Evolutionary conservation across 768 basidiomycete species (phyloP).

Genomic region (Lentinus brumalis): DNA sequence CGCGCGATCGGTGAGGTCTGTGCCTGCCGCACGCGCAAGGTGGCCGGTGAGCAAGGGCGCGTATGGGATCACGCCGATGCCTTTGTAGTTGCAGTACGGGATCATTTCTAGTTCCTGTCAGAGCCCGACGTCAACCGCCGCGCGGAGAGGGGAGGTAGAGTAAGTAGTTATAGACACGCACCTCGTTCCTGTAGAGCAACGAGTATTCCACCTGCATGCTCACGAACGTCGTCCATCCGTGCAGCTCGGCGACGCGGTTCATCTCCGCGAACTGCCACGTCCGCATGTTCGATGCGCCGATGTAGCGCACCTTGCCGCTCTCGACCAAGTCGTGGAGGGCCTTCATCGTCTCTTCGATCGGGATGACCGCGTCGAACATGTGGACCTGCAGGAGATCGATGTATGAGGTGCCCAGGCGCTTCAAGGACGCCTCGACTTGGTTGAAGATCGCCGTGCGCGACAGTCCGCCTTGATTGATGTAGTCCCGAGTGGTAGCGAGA

Average conservation of each 20-base stretch:
- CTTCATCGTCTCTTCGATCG: slow-evolving; percentile 50
- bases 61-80: slow-evolving; percentile 58
- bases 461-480: slow-evolving; percentile 50
- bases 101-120: slow-evolving; percentile 47
- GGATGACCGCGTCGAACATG: slow-evolving; percentile 38
- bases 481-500: slow-evolving; percentile 27
- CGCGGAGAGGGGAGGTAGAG: not conserved
- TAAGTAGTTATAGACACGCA: slow-evolving; percentile 4
- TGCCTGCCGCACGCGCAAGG: slow-evolving; percentile 40
- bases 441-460: slow-evolving; percentile 43
- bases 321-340: slow-evolving; percentile 52
- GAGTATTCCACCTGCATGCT: slow-evolving; percentile 59
- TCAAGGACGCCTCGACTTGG: slow-evolving; percentile 37
- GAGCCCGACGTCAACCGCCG: not conserved
- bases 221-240: slow-evolving; percentile 55
- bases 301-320: slow-evolving; percentile 51
- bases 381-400: slow-evolving; percentile 50
- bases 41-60: slow-evolving; percentile 43
- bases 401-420: slow-evolving; percentile 38
- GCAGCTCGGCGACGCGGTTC: slow-evolving; percentile 45
- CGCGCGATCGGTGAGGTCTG: slow-evolving; percentile 24
- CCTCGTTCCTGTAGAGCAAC: slow-evolving; percentile 57
- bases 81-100: slow-evolving; percentile 47
- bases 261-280: slow-evolving; percentile 38
- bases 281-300: slow-evolving; percentile 38